Evolutionary conservation across 2,329 filamentous ascomycete genomes (phyloP).

Genomic region (Ceratocystiopsis sp.): DNA sequence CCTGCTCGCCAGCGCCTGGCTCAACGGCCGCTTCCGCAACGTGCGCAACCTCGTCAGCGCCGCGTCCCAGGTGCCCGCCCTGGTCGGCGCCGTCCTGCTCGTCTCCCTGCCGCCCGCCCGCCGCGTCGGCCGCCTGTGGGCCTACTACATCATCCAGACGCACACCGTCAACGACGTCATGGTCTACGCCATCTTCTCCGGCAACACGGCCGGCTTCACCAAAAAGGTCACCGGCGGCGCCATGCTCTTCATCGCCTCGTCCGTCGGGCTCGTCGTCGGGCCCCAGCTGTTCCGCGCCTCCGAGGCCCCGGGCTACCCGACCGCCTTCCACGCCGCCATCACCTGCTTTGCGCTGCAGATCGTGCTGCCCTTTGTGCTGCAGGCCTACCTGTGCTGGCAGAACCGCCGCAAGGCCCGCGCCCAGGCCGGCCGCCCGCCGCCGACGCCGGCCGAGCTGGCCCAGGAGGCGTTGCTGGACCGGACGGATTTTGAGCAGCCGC

Average conservation of each 20-base stretch:
- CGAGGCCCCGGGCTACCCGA: constrained; percentile 3
- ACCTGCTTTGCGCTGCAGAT: constrained; percentile 39
- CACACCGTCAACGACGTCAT: constrained; percentile 37
- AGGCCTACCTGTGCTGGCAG: constrained; percentile 30
- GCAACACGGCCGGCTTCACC: constrained; percentile 51
- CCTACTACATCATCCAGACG: constrained; percentile 33
- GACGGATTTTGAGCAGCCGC: constrained; percentile 11
- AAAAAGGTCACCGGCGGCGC: constrained; percentile 51
- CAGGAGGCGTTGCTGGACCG: constrained; percentile 7
- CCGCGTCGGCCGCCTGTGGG: constrained; percentile 30
- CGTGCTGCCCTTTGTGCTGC: constrained; percentile 27
- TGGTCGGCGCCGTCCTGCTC: constrained; percentile 28
- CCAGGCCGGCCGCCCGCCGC: not conserved
- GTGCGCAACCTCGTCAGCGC: constrained; percentile 26
- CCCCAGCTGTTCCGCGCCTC: constrained; percentile 3
- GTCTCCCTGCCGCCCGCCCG: constrained; percentile 26
- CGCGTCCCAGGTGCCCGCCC: constrained; percentile 18
- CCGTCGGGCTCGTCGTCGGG: constrained; percentile 30
- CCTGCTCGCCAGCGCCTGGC: constrained; percentile 34
- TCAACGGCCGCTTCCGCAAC: constrained; percentile 22
- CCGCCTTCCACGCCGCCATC: constrained; percentile 24
- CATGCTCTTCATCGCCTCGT: constrained; percentile 45
- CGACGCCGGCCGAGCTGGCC: constrained; percentile 1
- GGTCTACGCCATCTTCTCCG: constrained; percentile 41
- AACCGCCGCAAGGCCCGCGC: constrained; percentile 31